Conservation (phyloP, 805 yeast species). For the Scheffersomyces ergatensis region DNA sequence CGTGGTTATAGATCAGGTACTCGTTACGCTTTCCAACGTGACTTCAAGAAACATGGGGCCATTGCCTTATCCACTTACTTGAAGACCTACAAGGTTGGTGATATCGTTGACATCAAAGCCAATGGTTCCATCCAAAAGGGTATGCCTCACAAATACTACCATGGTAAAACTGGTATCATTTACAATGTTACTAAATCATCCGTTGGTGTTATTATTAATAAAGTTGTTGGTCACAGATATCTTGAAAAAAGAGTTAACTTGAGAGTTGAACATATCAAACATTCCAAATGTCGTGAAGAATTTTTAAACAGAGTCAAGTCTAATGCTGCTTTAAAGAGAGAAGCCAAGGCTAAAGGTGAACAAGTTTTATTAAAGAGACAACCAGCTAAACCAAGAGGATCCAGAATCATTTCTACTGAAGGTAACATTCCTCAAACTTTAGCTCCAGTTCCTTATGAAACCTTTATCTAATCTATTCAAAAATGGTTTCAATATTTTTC, state of each 20-base stretch:
- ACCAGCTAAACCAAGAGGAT: constrained; percentile 96
- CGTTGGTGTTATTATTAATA: constrained; percentile 97
- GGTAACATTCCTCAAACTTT: constrained; percentile 91
- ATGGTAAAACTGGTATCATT: constrained; percentile 99
- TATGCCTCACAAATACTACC: constrained; percentile 99
- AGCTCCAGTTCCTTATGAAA: constrained; percentile 99
- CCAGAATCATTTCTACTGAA: constrained; percentile 79
- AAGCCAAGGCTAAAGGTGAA: constrained; percentile 93
- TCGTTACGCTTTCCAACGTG: constrained; percentile 99
- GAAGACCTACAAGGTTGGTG: constrained; percentile 98
- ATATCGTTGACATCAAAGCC: constrained; percentile 98
- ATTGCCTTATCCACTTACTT: constrained; percentile 94
- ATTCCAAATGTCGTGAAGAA: constrained; percentile 99
- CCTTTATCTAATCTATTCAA: constrained; percentile 76
- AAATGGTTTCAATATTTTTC: not conserved
- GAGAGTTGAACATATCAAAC: constrained; percentile 98
- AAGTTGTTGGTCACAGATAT: constrained; percentile 99
- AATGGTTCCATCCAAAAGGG: constrained; percentile 99
- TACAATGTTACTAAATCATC: constrained; percentile 98
- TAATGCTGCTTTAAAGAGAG: constrained; percentile 90
- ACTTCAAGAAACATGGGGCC: constrained; percentile 96
- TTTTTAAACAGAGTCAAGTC: constrained; percentile 97
- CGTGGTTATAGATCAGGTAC: constrained; percentile 99
- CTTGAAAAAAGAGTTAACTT: constrained; percentile 97
- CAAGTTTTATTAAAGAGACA: constrained; percentile 93